Evolutionary conservation across 305 asterid species (phyloP).

Genomic region (Rubia tinctorum): DNA sequence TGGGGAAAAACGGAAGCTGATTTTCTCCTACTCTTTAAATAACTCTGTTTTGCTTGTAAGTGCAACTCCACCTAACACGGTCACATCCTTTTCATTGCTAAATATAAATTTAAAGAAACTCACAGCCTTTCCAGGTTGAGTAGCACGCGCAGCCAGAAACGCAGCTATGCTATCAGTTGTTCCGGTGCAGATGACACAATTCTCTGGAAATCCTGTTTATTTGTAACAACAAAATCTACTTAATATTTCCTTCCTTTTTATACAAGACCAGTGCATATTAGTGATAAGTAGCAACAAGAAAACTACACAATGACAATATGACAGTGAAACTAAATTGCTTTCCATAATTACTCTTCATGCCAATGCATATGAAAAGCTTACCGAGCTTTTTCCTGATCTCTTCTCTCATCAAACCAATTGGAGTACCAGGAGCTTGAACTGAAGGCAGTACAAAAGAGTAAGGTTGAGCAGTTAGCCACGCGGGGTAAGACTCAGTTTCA

Average conservation of each 20-base stretch:
- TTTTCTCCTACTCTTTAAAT: too few relatives aligned
- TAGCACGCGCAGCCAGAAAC: conserved; percentile 83
- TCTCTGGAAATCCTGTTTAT: conserved; percentile 59
- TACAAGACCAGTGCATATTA: not conserved
- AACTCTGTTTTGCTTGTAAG: not conserved
- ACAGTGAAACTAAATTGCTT: not conserved
- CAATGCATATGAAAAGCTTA: conserved; percentile 25
- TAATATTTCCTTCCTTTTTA: not conserved
- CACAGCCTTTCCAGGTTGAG: conserved; percentile 87
- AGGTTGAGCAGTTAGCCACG: conserved; percentile 80
- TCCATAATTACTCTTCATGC: not conserved
- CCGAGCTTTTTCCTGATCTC: conserved; percentile 54
- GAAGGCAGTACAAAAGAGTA: conserved; percentile 63
- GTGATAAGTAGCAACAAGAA: not conserved
- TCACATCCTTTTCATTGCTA: not conserved
- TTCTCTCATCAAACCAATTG: conserved; percentile 61
- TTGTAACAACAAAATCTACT: not conserved
- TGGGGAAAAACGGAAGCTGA: too few relatives aligned
- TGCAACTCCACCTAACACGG: not conserved
- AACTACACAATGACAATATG: not conserved
- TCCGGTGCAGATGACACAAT: conserved; percentile 84
- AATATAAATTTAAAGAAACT: conserved; percentile 22
- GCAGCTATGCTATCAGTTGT: conserved; percentile 98
- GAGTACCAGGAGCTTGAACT: conserved; percentile 84
- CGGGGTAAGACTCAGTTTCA: conserved; percentile 74